Conservation (phyloP, 768 basidiomycete genomes). For the Amanita jacksonii region DNA sequence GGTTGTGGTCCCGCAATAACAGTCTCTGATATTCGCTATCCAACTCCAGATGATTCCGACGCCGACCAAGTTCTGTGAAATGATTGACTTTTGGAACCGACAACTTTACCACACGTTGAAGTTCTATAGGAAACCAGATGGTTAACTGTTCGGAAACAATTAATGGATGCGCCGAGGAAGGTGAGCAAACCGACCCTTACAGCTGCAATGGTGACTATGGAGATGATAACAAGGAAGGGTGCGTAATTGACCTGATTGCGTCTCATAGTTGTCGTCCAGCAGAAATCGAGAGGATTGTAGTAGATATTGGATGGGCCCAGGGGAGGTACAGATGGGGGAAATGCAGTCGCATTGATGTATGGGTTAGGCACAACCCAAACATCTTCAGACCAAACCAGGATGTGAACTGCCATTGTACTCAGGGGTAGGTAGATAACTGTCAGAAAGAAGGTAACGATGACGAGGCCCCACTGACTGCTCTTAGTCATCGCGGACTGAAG, state of each 20-base stretch:
- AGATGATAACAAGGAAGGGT: constrained; percentile 48
- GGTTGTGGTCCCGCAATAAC: constrained; percentile 52
- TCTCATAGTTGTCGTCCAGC: constrained; percentile 73
- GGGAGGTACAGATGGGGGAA: constrained; percentile 37
- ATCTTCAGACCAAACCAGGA: constrained; percentile 70
- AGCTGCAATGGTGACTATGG: constrained; percentile 37
- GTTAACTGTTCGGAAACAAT: constrained; percentile 36
- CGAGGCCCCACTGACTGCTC: constrained; percentile 39
- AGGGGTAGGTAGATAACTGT: constrained; percentile 68
- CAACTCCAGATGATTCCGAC: constrained; percentile 44
- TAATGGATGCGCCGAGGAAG: background rate
- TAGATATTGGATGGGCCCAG: constrained; percentile 48
- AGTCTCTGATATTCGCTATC: constrained; percentile 64
- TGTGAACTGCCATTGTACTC: constrained; percentile 69
- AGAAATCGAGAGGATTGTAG: constrained; percentile 60
- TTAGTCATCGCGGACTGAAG: constrained; percentile 35
- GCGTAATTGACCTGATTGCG: constrained; percentile 62
- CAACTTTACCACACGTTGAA: constrained; percentile 43
- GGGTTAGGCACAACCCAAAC: constrained; percentile 67
- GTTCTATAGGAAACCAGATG: constrained; percentile 59
- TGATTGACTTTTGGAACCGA: constrained; percentile 57
- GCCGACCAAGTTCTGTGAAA: constrained; percentile 64
- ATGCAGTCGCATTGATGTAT: constrained; percentile 46
- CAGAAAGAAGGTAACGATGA: constrained; percentile 56
- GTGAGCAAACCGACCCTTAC: constrained; percentile 26